Percentiles rank a stretch among this genome's conserved stretches.
Conservation (phyloP, 2,329 filamentous ascomycete genomes). For the Paecilomyces formosus region DNA sequence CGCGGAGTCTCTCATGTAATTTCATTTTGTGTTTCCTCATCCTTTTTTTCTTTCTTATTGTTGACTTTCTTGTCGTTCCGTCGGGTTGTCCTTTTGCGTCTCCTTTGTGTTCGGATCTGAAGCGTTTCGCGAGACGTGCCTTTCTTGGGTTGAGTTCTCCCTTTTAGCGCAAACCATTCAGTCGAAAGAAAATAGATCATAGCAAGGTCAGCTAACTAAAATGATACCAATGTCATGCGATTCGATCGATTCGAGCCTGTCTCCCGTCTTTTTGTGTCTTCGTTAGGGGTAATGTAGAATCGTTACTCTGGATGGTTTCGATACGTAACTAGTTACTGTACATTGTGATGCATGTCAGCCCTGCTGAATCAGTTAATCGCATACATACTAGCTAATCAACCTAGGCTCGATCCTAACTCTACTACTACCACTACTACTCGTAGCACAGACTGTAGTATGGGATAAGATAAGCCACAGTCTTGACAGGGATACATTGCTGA, state of each 20-base stretch:
- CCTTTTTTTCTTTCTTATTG: conserved; percentile 3
- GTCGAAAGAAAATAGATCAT: not conserved
- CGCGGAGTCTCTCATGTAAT: conserved; percentile 1
- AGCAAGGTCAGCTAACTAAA: conserved; percentile 3
- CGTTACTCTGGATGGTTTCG: too few species aligned
- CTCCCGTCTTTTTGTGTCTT: too few species aligned
- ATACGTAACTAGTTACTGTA: too few species aligned
- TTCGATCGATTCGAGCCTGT: not conserved
- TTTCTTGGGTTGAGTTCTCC: not conserved
- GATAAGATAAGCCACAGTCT: too few species aligned
- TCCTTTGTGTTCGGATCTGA: not conserved
- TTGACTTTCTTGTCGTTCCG: not conserved
- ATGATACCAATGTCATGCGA: conserved; percentile 12
- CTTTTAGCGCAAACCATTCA: not conserved
- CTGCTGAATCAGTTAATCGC: too few species aligned
- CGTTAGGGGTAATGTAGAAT: too few species aligned
- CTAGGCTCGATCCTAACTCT: too few species aligned
- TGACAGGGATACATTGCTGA: too few species aligned
- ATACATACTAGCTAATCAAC: too few species aligned
- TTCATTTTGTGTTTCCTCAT: conserved; percentile 1
- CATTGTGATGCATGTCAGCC: too few species aligned
- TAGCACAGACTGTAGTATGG: too few species aligned
- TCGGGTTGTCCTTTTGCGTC: not conserved
- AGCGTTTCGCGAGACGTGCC: not conserved
- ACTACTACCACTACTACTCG: too few species aligned